phyloP scores from a whole-genome alignment of 2,329 filamentous ascomycete species.

The Neodidymelliopsis sp. region DNA sequence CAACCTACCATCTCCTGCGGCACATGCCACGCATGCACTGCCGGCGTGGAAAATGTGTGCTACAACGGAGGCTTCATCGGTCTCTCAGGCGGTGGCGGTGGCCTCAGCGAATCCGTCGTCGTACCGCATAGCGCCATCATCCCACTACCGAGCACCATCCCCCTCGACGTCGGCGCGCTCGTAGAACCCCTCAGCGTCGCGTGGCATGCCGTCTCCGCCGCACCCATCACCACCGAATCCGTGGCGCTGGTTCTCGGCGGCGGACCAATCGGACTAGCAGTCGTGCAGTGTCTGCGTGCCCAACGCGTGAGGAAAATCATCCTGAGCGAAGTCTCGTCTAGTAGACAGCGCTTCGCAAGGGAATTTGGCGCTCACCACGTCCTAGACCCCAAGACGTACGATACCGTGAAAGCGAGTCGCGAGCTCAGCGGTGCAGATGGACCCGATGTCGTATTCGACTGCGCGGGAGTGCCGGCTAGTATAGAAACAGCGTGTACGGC shows the following conservation, averaged over 20 bases:
- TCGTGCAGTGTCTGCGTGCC: constrained; percentile 65
- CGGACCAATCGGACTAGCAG: constrained; percentile 68
- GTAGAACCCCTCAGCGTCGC: constrained; percentile 70
- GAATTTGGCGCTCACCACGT: constrained; percentile 65
- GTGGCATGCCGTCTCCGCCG: constrained; percentile 67
- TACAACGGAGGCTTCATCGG: constrained; percentile 63
- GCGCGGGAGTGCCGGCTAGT: constrained; percentile 64
- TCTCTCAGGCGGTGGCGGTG: constrained; percentile 60
- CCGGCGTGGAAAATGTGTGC: constrained; percentile 65
- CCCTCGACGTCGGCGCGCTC: constrained; percentile 63
- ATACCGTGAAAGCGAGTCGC: constrained; percentile 56
- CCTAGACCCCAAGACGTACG: constrained; percentile 60
- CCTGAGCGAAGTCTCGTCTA: constrained; percentile 62
- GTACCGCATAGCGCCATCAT: constrained; percentile 59
- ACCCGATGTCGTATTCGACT: constrained; percentile 68
- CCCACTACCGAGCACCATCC: constrained; percentile 60
- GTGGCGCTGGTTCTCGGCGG: constrained; percentile 65
- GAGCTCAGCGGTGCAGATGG: constrained; percentile 60
- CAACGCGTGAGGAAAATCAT: constrained; percentile 63
- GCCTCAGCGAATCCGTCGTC: constrained; percentile 63
- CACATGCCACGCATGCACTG: constrained; percentile 62
- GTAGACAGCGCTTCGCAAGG: constrained; percentile 60
- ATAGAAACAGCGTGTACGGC: constrained; percentile 54
- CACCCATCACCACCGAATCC: constrained; percentile 56
- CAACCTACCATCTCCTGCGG: constrained; percentile 68